Conservation (phyloP, 225 moss, liverwort and hornwort genomes). For the Physcomitrium patens region DNA sequence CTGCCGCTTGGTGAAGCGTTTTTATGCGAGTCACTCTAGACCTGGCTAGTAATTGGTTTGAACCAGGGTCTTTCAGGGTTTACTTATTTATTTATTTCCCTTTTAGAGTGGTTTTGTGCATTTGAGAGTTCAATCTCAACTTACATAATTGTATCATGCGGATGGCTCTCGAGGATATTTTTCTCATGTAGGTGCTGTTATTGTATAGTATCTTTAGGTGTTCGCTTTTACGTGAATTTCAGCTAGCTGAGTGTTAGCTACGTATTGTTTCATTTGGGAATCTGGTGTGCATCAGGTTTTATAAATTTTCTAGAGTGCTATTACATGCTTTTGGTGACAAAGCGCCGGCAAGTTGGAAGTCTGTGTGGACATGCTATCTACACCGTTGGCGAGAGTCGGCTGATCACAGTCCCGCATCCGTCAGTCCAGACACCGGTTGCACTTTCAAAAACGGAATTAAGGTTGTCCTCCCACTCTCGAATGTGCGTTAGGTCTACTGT, state of each 20-base stretch:
- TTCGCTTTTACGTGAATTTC: conserved; percentile 14
- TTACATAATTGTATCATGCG: background rate
- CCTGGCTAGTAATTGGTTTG: no score
- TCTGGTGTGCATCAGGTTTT: conserved; percentile 53
- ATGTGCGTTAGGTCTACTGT: conserved; percentile 4
- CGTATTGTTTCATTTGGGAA: background rate
- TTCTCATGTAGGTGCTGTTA: background rate
- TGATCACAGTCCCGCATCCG: conserved; percentile 74
- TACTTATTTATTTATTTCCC: background rate
- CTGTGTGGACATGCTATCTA: conserved; percentile 91
- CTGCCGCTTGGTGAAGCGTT: conserved; percentile 7
- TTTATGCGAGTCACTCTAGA: background rate
- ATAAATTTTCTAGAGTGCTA: conserved; percentile 80
- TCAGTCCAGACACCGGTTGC: conserved; percentile 81
- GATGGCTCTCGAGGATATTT: conserved; percentile 5
- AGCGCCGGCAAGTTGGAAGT: conserved; percentile 80
- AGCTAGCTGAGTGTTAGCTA: background rate
- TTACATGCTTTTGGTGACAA: conserved; percentile 86
- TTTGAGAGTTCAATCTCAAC: background rate
- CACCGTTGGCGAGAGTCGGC: conserved; percentile 72
- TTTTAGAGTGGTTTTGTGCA: conserved; percentile 11
- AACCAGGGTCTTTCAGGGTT: background rate
- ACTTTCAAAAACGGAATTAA: conserved; percentile 69
- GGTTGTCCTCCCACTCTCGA: conserved; percentile 44
- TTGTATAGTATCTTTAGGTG: background rate